phyloP scores from a whole-genome alignment of 2,329 filamentous ascomycete species.

The Penicillium frequentans region DNA sequence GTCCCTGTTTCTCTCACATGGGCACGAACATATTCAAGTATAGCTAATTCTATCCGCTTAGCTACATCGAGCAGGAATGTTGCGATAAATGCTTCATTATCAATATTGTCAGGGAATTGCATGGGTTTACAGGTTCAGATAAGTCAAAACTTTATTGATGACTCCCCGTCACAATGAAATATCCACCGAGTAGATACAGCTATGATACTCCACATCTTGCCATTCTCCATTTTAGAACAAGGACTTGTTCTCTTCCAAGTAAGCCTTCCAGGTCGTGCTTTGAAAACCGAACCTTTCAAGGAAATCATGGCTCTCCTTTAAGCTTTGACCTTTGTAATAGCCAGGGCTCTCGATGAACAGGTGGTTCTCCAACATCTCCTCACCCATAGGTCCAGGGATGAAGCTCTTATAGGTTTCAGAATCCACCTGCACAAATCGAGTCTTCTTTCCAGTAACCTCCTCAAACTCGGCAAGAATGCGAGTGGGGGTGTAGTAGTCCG shows the following conservation, averaged over 20 bases:
- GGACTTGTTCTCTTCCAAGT: neutral
- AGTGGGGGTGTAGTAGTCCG: neutral
- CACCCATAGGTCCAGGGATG: neutral
- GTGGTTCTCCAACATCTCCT: neutral
- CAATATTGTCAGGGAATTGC: no score
- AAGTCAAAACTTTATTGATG: neutral
- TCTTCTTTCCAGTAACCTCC: neutral
- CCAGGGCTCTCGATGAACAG: neutral
- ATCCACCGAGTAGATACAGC: no score
- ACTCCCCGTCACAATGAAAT: constrained; percentile 9
- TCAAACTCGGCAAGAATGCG: neutral
- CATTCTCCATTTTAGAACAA: no score
- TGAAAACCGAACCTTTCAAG: neutral
- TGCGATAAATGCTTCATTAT: no score
- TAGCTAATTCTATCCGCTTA: no score
- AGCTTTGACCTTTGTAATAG: neutral
- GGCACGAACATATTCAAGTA: no score
- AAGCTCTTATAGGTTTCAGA: neutral
- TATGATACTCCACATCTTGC: no score
- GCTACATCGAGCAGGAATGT: no score
- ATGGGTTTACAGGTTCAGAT: no score
- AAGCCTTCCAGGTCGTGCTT: neutral
- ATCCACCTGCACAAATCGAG: neutral
- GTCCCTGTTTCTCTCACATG: no score
- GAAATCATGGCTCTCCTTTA: neutral